Evolutionary conservation across 2,329 filamentous ascomycete genomes (phyloP).

Genomic region (Xenosphaeropsis pyriputrescens): DNA sequence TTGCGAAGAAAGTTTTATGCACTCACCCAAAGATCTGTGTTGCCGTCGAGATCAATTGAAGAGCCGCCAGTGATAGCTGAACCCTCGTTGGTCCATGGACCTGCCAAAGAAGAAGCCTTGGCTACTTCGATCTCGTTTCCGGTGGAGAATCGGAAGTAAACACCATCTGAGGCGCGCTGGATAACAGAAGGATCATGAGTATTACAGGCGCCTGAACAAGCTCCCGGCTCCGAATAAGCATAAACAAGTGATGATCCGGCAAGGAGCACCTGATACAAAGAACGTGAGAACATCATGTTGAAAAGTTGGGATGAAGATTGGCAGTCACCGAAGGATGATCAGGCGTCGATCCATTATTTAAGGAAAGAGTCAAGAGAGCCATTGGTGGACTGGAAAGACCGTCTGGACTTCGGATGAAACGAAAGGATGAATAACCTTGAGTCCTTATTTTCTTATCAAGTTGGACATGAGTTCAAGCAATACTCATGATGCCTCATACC

Average conservation of each 20-base stretch:
- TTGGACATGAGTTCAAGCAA: too few species aligned
- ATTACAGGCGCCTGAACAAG: conserved; percentile 24
- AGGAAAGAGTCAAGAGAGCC: too few species aligned
- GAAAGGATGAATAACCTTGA: too few species aligned
- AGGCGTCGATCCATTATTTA: too few species aligned
- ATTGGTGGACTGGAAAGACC: too few species aligned
- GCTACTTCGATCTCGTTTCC: conserved; percentile 23
- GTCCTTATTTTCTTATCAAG: too few species aligned
- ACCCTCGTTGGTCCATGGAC: conserved; percentile 25
- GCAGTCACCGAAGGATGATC: too few species aligned
- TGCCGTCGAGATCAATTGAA: conserved; percentile 19
- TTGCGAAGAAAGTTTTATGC: too few species aligned
- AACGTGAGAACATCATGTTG: not conserved
- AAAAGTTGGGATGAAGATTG: too few species aligned
- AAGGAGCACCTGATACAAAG: conserved; percentile 1
- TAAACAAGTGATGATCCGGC: conserved; percentile 4
- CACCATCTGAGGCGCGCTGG: conserved; percentile 22
- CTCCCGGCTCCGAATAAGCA: conserved; percentile 19
- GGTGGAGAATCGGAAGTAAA: conserved; percentile 27
- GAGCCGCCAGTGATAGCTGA: conserved; percentile 21
- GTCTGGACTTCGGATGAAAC: too few species aligned
- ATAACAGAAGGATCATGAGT: conserved; percentile 26
- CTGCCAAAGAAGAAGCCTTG: conserved; percentile 20
- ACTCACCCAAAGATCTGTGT: conserved; percentile 24
- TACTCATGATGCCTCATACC: too few species aligned